Conservation (phyloP, 371 early-diverging fungal species). For the Mortierella sp. region DNA sequence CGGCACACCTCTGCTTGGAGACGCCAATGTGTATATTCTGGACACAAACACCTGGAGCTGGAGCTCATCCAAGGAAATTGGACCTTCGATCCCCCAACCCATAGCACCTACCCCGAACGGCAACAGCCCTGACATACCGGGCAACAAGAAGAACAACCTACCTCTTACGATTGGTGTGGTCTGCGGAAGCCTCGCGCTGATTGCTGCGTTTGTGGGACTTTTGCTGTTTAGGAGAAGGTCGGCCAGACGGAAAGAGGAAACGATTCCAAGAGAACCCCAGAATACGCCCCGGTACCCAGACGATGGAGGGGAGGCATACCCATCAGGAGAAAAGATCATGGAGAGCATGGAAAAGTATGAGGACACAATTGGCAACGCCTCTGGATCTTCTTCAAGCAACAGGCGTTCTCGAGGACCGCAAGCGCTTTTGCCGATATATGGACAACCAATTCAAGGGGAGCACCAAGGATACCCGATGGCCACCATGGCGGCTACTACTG, state of each 20-base stretch:
- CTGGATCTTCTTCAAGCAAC: neutral
- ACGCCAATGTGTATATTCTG: slow-evolving; percentile 43
- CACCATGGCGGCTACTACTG: slow-evolving; percentile 24
- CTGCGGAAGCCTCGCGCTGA: slow-evolving; percentile 43
- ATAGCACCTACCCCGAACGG: neutral
- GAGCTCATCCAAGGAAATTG: slow-evolving; percentile 29
- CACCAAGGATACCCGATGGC: slow-evolving; percentile 36
- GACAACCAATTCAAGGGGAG: neutral
- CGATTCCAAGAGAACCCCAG: neutral
- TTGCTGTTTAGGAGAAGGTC: slow-evolving; percentile 30
- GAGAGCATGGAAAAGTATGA: slow-evolving; percentile 1
- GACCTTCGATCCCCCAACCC: neutral
- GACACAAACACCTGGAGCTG: slow-evolving; percentile 48
- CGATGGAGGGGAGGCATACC: neutral
- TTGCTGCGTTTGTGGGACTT: slow-evolving; percentile 40
- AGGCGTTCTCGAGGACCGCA: neutral
- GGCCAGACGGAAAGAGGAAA: slow-evolving; percentile 2
- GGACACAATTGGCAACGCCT: neutral
- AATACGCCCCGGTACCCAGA: neutral
- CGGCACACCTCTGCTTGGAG: slow-evolving; percentile 25
- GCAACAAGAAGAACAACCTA: slow-evolving; percentile 21
- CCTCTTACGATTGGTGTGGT: slow-evolving; percentile 48
- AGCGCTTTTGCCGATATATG: neutral
- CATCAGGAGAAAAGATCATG: neutral
- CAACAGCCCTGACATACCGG: neutral